Percentiles rank a stretch among this genome's conserved stretches.
These are phyloP conservation scores for Tubosaeta brunneosetosa DNA, from an alignment of 768 basidiomycete genomes.

Conservation along the genomic window DNA sequence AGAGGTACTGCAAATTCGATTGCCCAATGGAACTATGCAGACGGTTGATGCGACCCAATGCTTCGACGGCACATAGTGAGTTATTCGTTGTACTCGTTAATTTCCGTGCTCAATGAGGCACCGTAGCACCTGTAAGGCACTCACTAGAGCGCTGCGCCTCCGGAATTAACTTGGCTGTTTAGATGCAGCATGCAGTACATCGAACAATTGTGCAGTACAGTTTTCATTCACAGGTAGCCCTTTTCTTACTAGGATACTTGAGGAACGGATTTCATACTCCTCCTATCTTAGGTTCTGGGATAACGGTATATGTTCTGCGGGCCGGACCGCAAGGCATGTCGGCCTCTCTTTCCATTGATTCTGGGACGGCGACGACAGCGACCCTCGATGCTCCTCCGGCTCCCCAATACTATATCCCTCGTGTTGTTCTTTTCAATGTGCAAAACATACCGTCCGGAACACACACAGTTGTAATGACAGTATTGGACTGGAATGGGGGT, in stretches of 20 bases:
- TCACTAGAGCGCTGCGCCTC: neutral
- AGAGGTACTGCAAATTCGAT: slow-evolving; percentile 15
- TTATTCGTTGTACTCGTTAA: neutral
- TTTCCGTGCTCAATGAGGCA: slow-evolving; percentile 1
- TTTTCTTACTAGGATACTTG: neutral
- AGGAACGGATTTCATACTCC: neutral
- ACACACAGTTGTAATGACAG: slow-evolving; percentile 22
- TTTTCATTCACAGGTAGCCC: slow-evolving; percentile 22
- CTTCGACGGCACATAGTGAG: slow-evolving; percentile 26
- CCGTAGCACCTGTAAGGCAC: slow-evolving; percentile 22
- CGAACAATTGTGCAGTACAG: slow-evolving; percentile 22
- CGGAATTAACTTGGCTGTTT: neutral
- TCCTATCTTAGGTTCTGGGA: slow-evolving; percentile 19
- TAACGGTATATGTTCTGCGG: slow-evolving; percentile 27
- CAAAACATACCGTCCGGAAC: slow-evolving; percentile 17
- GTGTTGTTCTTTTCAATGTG: slow-evolving; percentile 7
- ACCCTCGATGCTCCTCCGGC: slow-evolving; percentile 19
- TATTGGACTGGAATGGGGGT: slow-evolving; percentile 21
- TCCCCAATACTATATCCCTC: slow-evolving; percentile 24
- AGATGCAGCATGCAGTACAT: slow-evolving; percentile 23
- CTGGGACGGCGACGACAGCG: slow-evolving; percentile 18
- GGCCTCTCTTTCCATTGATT: slow-evolving; percentile 24
- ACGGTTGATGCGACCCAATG: slow-evolving; percentile 19
- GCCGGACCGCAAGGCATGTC: slow-evolving; percentile 25
- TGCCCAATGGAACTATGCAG: slow-evolving; percentile 27